Evolutionary conservation across 2,329 filamentous ascomycete genomes (phyloP).

Genomic region (Colletotrichum echinochloae): DNA sequence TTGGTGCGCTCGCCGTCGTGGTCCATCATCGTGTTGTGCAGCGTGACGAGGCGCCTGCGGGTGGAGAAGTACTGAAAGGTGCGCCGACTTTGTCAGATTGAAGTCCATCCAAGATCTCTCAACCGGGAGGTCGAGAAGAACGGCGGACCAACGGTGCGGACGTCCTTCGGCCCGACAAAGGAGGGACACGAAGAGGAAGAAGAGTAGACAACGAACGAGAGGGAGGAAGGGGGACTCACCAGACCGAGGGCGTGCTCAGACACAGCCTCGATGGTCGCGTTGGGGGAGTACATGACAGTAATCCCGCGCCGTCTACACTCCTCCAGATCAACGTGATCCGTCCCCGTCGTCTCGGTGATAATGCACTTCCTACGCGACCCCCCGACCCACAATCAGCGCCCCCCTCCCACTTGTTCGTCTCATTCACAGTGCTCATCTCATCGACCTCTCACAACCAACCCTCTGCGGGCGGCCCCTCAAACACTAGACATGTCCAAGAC

Average conservation of each 20-base stretch:
- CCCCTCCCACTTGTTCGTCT: background rate
- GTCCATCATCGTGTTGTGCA: constrained; percentile 42
- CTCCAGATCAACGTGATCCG: constrained; percentile 44
- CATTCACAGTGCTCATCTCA: background rate
- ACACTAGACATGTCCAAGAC: background rate
- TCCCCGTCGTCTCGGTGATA: constrained; percentile 44
- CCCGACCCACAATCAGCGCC: background rate
- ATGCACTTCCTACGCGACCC: constrained; percentile 42
- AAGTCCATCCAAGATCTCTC: background rate
- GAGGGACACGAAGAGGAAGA: background rate
- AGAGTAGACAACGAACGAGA: too few species aligned
- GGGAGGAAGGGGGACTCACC: constrained; percentile 22
- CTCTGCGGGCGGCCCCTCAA: too few species aligned
- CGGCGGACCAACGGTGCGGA: background rate
- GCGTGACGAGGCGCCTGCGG: constrained; percentile 41
- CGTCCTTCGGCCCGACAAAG: background rate
- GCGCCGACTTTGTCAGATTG: background rate
- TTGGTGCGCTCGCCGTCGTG: constrained; percentile 29
- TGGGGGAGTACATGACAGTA: constrained; percentile 43
- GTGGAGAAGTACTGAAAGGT: constrained; percentile 42
- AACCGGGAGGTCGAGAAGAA: background rate
- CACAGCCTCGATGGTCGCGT: constrained; percentile 42
- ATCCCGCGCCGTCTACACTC: constrained; percentile 42
- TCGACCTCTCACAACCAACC: background rate
- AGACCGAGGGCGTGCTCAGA: constrained; percentile 44